Percentiles rank a stretch among this genome's conserved stretches.
Conservation (phyloP, 208 protist genomes). For the Acanthamoeba lenticulata region DNA sequence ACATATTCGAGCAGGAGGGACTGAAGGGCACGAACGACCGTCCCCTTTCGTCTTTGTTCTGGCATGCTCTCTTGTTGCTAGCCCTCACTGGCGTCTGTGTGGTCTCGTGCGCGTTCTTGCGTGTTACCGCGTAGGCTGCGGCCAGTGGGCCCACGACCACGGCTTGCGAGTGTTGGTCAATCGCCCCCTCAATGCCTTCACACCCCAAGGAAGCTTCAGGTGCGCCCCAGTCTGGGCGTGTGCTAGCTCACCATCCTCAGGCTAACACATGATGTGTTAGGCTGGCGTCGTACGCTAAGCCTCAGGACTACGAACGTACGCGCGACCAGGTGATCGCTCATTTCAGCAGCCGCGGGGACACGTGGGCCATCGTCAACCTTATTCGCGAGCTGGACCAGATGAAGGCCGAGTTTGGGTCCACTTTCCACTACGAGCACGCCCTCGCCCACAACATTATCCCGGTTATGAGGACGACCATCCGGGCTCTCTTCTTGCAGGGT, state of each 20-base stretch:
- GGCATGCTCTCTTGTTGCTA: no score
- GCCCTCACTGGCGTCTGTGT: no score
- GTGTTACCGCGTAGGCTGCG: neutral
- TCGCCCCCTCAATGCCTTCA: conserved; percentile 4
- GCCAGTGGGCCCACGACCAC: conserved; percentile 15
- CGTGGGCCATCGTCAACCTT: conserved; percentile 43
- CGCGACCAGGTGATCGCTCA: neutral
- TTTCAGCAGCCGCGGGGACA: conserved; percentile 35
- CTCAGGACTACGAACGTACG: neutral
- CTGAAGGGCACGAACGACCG: neutral
- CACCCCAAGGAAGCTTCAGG: conserved; percentile 21
- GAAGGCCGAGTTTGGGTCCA: conserved; percentile 9
- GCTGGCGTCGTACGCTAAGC: neutral
- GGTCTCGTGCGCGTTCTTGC: no score
- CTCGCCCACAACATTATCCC: conserved; percentile 42
- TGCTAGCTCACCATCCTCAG: neutral
- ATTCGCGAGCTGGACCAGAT: conserved; percentile 38
- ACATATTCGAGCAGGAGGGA: conserved; percentile 37
- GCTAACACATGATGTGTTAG: neutral
- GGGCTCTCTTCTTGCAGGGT: conserved; percentile 26
- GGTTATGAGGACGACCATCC: conserved; percentile 21
- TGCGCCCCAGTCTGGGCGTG: neutral
- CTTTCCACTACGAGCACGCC: conserved; percentile 48
- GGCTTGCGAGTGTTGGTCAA: conserved; percentile 29
- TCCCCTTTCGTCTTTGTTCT: neutral